Evolutionary conservation across 306 rosid species (phyloP).

Genomic region (apple (Malus domestica)): ASM211411v1 NC_041792.1:8389001-8389500

Average conservation of each 20-base stretch:
- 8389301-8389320: no score
- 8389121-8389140: neutral
- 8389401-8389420: neutral
- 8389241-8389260: no score
- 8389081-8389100: slow-evolving; percentile 70
- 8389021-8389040: slow-evolving; percentile 70
- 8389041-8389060: slow-evolving; percentile 35
- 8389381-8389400: neutral
- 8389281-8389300: no score
- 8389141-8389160: neutral
- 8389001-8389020: neutral
- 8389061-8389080: slow-evolving; percentile 42
- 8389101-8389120: neutral
- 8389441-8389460: no score
- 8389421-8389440: neutral
- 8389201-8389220: no score
- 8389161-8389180: no score
- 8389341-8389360: neutral
- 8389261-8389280: no score
- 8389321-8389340: no score
- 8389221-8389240: no score
- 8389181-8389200: no score
- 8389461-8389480: no score
- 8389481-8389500: neutral
- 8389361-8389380: no score